Evolutionary conservation across 352 stramenopile genomes (phyloP).

Genomic region (Globisporangium heterothallicum): DNA sequence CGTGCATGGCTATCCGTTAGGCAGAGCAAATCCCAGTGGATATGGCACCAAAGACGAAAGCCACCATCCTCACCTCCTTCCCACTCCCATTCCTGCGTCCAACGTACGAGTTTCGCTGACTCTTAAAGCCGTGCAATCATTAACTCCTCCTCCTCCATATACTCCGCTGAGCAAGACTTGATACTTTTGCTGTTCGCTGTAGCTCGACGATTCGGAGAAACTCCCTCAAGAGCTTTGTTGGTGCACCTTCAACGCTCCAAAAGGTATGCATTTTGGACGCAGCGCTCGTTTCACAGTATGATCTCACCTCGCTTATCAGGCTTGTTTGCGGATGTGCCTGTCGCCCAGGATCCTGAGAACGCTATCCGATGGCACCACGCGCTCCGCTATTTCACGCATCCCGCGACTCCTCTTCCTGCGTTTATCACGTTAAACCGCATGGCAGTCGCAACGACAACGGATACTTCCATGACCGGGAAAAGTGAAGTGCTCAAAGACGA

Average conservation of each 20-base stretch:
- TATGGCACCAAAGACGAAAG: slow-evolving; percentile 49
- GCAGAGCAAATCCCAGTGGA: slow-evolving; percentile 46
- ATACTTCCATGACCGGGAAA: slow-evolving; percentile 15
- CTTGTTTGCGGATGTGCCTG: too few species aligned
- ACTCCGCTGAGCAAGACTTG: not conserved
- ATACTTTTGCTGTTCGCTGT: not conserved
- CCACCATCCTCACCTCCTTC: slow-evolving; percentile 54
- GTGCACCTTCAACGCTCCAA: not conserved
- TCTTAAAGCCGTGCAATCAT: too few species aligned
- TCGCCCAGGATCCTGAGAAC: slow-evolving; percentile 9
- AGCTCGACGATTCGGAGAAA: not conserved
- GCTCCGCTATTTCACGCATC: slow-evolving; percentile 65
- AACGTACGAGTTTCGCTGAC: slow-evolving; percentile 48
- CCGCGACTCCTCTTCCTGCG: slow-evolving; percentile 39
- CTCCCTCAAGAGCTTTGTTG: not conserved
- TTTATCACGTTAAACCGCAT: slow-evolving; percentile 46
- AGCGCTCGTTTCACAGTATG: too few species aligned
- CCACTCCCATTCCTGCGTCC: slow-evolving; percentile 55
- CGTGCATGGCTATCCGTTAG: slow-evolving; percentile 13
- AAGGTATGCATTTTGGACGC: too few species aligned
- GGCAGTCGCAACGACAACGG: slow-evolving; percentile 17
- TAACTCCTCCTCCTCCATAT: too few species aligned
- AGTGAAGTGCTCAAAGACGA: slow-evolving; percentile 39
- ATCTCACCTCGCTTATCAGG: too few species aligned
- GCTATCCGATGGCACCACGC: slow-evolving; percentile 57